Base-by-base conservation (phyloP, 139 green algal species). In the Astrephomene gubernaculifera region DNA sequence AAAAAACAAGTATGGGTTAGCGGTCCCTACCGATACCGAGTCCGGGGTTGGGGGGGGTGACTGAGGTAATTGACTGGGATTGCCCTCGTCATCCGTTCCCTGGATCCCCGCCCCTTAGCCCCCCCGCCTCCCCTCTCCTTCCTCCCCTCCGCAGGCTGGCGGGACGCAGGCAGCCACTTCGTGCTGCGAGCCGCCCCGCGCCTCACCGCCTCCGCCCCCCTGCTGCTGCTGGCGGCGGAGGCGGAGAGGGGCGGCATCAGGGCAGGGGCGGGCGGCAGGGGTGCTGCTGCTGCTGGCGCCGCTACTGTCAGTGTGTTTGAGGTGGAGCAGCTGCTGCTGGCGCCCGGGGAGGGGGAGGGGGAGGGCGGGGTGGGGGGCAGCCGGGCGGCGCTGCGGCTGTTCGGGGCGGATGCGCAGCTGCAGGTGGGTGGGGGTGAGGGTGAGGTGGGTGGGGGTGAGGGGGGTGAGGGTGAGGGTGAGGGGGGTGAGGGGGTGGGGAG, bases 281-380 rank as follows among this genome's bases (percentile, higher is more conserved):
- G n/a, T n/a, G n/a, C n/a, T n/a, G n/a, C n/a, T n/a, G n/a, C n/a
- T n/a, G n/a, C 83, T 19, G 79, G 85, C 39, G 78, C 74, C 1
- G 4, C n/a, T n/a, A n/a, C n/a, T 88, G 79, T 75, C 68, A 71
- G 67, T 25, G 5, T 82, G 29, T 91, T 88, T 52, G 89, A 92
- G 68, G 79, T 74, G 39, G 89, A 92, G 83, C 65, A 76, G 54
- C 52, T 90, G 54, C 65, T 90, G 79, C 72, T 90, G 83, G 89
- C 86, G 17, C 89, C 89, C 3, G 64, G 31, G 10, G 21, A 70
- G 54, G n/a, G n/a, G n/a, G n/a, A n/a, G n/a, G n/a, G n/a, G n/a
- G n/a, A n/a, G 49, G 49, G 49, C 49, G 49, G 49, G 12, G 49
- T 12, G 17, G n/a, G 5, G 61, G 61, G 29, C 61, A 39, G 68